Conservation (phyloP, 2,329 filamentous ascomycete species). For the Pseudogymnoascus sp. region DNA sequence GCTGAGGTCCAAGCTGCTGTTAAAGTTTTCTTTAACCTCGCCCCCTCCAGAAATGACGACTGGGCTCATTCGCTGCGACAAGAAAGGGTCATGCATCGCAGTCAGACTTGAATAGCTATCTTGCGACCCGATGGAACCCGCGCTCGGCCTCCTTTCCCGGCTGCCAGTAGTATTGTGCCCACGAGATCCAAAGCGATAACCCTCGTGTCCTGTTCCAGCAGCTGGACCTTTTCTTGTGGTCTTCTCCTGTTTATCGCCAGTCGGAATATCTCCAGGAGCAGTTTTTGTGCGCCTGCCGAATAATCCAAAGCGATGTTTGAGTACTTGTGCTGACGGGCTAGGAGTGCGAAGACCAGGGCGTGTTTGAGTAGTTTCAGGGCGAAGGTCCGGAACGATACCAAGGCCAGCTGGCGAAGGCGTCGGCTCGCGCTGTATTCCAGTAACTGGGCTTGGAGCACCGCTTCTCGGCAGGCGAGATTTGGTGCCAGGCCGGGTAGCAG, state of each 20-base stretch:
- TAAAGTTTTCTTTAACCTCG: slow-evolving; percentile 53
- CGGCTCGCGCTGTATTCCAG: slow-evolving; percentile 24
- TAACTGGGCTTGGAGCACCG: slow-evolving; percentile 28
- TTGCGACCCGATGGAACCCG: slow-evolving; percentile 39
- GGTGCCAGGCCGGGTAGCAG: slow-evolving; percentile 29
- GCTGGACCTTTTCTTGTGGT: slow-evolving; percentile 65
- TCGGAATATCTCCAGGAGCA: slow-evolving; percentile 38
- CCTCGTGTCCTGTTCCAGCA: slow-evolving; percentile 91
- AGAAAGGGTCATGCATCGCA: slow-evolving; percentile 45
- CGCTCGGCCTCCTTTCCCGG: slow-evolving; percentile 29
- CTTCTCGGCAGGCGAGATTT: slow-evolving; percentile 29
- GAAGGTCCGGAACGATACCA: slow-evolving; percentile 26
- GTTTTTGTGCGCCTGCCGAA: slow-evolving; percentile 68
- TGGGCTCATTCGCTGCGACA: slow-evolving; percentile 55
- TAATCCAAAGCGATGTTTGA: slow-evolving; percentile 63
- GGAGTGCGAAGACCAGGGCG: slow-evolving; percentile 36
- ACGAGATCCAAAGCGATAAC: slow-evolving; percentile 44
- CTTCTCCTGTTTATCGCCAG: slow-evolving; percentile 50
- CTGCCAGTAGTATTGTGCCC: slow-evolving; percentile 53
- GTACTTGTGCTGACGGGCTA: slow-evolving; percentile 47
- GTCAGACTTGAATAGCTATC: slow-evolving; percentile 40
- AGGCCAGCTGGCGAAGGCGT: slow-evolving; percentile 24
- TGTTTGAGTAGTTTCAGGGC: slow-evolving; percentile 16
- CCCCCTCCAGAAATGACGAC: slow-evolving; percentile 58
- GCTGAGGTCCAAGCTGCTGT: slow-evolving; percentile 42